A percentile compares a stretch with the other conserved stretches of the same genome.
Conservation (phyloP, 768 basidiomycete genomes). For the Tulasnella sp. region DNA sequence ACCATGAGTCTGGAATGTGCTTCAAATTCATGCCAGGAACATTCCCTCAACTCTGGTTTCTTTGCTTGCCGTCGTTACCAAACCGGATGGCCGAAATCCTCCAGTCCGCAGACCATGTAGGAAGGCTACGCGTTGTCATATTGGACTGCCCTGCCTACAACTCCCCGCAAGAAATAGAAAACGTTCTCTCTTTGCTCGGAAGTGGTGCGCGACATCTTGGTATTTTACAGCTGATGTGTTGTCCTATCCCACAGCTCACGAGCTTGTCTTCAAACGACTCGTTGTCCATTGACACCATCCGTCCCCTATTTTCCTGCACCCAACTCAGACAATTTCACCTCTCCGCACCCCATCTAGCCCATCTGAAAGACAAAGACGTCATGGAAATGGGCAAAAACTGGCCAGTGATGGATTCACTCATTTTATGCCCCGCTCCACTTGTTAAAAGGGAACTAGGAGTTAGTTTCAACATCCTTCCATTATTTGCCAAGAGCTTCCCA, state of each 20-base stretch:
- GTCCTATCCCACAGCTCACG: neutral
- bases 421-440: neutral
- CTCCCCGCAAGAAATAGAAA: neutral
- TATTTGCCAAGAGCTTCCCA: neutral
- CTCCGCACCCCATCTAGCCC: neutral
- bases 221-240: neutral
- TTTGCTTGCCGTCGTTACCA: neutral
- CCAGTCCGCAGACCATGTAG: neutral
- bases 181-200: neutral
- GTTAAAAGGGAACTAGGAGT: neutral
- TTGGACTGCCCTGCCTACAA: neutral
- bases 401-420: neutral
- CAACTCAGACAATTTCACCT: neutral
- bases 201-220: neutral
- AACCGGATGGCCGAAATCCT: neutral
- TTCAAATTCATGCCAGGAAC: neutral
- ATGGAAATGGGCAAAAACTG: neutral
- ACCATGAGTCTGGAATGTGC: neutral
- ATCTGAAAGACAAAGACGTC: neutral
- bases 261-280: neutral
- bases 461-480: neutral
- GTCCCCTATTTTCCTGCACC: neutral
- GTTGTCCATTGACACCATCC: neutral
- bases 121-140: neutral
- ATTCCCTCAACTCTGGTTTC: neutral